These are phyloP conservation scores for Oxytropis ochrocephala DNA, from an alignment of 306 rosid species.

Conservation along the genomic window DNA sequence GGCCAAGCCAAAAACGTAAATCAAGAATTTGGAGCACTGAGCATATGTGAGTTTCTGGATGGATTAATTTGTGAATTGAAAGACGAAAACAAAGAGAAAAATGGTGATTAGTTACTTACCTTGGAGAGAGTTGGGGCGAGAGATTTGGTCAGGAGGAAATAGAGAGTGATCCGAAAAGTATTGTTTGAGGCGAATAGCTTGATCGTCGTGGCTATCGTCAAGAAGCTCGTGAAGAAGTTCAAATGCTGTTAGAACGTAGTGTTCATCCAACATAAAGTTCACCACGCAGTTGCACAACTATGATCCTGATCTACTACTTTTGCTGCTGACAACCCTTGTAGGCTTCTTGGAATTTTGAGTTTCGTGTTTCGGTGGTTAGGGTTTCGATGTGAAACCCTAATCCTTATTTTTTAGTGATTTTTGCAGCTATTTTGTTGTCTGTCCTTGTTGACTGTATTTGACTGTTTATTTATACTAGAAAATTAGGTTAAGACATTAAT, in stretches of 20 bases:
- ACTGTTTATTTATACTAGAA: too few species aligned
- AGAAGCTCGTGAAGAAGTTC: slow-evolving; percentile 99
- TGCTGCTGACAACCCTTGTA: too few species aligned
- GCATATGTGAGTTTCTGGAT: not conserved
- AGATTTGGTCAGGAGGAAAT: slow-evolving; percentile 84
- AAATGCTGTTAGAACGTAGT: slow-evolving; percentile 80
- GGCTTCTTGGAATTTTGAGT: too few species aligned
- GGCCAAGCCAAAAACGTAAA: not conserved
- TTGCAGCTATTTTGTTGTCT: too few species aligned
- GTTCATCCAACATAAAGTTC: slow-evolving; percentile 90
- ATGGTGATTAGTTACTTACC: slow-evolving; percentile 20
- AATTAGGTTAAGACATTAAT: too few species aligned
- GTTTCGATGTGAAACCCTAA: too few species aligned
- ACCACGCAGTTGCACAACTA: slow-evolving; percentile 96
- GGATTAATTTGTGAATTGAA: not conserved
- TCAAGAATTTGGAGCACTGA: not conserved
- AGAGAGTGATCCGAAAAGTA: slow-evolving; percentile 73
- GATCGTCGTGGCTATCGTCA: slow-evolving; percentile 76
- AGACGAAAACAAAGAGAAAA: too few species aligned
- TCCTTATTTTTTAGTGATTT: too few species aligned
- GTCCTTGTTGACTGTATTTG: too few species aligned
- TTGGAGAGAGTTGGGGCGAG: slow-evolving; percentile 75
- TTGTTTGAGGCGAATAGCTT: slow-evolving; percentile 87
- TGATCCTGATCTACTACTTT: too few species aligned
- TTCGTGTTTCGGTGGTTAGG: too few species aligned